These are phyloP conservation scores for Phialocephala sp. DNA, from an alignment of 2,329 filamentous ascomycete genomes.

Conservation along the genomic window DNA sequence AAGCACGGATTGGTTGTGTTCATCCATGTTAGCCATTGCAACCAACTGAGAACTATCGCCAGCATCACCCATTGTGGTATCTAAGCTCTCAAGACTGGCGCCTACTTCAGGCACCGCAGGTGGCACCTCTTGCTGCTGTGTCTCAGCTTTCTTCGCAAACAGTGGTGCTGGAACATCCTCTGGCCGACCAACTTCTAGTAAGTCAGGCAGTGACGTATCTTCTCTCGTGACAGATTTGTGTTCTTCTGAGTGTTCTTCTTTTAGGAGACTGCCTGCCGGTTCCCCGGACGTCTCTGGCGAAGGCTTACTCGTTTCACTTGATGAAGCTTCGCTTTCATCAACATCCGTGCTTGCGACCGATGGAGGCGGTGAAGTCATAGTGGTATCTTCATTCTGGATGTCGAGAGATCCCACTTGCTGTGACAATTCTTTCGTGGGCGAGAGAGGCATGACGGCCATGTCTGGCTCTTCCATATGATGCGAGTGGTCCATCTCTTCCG, in stretches of 20 bases:
- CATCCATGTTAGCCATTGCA: constrained; percentile 38
- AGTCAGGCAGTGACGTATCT: constrained; percentile 11
- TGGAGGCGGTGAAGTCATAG: constrained; percentile 36
- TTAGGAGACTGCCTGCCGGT: constrained; percentile 26
- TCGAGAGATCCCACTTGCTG: constrained; percentile 39
- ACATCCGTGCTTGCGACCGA: constrained; percentile 27
- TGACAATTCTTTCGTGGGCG: constrained; percentile 53
- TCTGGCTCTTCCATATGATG: constrained; percentile 60
- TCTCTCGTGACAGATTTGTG: constrained; percentile 6
- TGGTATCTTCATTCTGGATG: constrained; percentile 37
- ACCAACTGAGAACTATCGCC: constrained; percentile 41
- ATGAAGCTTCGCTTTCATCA: constrained; percentile 26
- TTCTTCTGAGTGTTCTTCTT: constrained; percentile 25
- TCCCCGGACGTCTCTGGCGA: constrained; percentile 37
- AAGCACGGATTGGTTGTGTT: constrained; percentile 27
- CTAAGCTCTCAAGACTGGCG: constrained; percentile 35
- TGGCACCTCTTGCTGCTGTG: constrained; percentile 19
- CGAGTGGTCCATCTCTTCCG: constrained; percentile 54
- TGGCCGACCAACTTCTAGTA: constrained; percentile 55
- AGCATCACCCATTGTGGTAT: constrained; percentile 43
- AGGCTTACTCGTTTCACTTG: constrained; percentile 27
- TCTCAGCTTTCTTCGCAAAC: constrained; percentile 54
- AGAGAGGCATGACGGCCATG: constrained; percentile 62
- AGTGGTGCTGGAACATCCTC: constrained; percentile 74
- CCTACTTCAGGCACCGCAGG: constrained; percentile 33